Conservation (phyloP, 1,139 yeast species). For the Ashbya aceris region DNA sequence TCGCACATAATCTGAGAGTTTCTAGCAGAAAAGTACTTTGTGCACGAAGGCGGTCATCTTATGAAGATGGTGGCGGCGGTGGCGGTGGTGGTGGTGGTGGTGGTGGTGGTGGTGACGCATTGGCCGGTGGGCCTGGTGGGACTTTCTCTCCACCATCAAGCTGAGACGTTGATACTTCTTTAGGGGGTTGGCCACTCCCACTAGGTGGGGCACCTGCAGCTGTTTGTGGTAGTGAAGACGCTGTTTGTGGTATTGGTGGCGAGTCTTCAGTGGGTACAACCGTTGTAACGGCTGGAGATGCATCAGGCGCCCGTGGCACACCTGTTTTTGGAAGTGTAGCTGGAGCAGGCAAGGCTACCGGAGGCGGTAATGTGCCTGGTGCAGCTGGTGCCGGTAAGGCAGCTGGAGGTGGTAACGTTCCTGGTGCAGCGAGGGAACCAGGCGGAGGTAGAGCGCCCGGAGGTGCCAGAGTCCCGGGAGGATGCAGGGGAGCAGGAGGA, state of each 20-base stretch:
- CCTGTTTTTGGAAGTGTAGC: slow-evolving; percentile 6
- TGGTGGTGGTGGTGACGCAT: neutral
- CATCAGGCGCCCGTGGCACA: slow-evolving; percentile 7
- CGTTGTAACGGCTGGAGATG: neutral
- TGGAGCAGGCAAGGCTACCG: slow-evolving; percentile 4
- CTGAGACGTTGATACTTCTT: no score
- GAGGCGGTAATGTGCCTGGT: slow-evolving; percentile 1
- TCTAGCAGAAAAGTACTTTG: no score
- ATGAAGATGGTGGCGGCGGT: neutral
- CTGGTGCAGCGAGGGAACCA: neutral
- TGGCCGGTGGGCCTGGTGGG: no score
- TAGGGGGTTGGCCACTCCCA: neutral
- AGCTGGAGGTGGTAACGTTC: slow-evolving; percentile 2
- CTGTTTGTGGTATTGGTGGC: neutral
- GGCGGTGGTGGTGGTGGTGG: neutral
- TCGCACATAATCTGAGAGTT: no score
- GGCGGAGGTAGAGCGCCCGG: neutral
- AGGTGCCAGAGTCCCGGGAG: neutral
- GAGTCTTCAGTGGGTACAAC: neutral
- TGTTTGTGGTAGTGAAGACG: neutral
- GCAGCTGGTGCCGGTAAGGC: slow-evolving; percentile 2
- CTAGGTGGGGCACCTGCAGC: neutral
- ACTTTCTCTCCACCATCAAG: no score
- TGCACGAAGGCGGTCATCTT: no score
- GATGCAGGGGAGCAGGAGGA: neutral